Evolutionary conservation across 2,329 filamentous ascomycete genomes (phyloP).

Genomic region (Ascochyta lentis): DNA sequence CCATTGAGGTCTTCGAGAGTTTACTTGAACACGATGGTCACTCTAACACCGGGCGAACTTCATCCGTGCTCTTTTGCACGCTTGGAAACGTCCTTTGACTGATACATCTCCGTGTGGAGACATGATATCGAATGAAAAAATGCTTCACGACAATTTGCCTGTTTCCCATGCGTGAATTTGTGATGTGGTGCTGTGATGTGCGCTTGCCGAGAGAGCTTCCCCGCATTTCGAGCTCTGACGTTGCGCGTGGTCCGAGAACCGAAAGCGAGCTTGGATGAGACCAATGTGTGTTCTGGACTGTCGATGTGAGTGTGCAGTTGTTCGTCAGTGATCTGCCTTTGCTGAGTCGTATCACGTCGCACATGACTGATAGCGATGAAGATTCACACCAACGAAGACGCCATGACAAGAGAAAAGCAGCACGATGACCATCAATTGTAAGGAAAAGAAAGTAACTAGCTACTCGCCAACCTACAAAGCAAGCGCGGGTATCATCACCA

Average conservation of each 20-base stretch:
- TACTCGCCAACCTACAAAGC: not conserved
- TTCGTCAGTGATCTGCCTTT: too few species aligned
- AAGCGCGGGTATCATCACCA: not conserved
- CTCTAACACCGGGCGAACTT: constrained; percentile 47
- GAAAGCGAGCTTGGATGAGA: not conserved
- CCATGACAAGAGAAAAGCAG: too few species aligned
- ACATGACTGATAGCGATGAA: too few species aligned
- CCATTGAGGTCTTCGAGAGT: constrained; percentile 44
- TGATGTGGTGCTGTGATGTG: constrained; percentile 19
- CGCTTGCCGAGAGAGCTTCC: constrained; percentile 19
- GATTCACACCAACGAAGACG: too few species aligned
- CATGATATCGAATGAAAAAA: constrained; percentile 44
- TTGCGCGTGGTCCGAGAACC: not conserved
- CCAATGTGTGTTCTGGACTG: too few species aligned
- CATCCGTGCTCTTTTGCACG: constrained; percentile 21
- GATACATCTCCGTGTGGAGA: constrained; percentile 47
- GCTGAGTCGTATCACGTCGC: too few species aligned
- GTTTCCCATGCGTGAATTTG: constrained; percentile 11
- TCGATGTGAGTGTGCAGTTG: too few species aligned
- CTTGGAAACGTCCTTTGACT: constrained; percentile 45
- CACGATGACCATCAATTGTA: too few species aligned
- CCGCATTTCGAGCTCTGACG: constrained; percentile 18
- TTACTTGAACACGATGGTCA: constrained; percentile 44
- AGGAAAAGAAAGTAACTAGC: not conserved
- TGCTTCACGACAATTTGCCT: constrained; percentile 43